phyloP scores from a whole-genome alignment of 2,329 filamentous ascomycete species.

The Arthrobotrys iridis region DNA sequence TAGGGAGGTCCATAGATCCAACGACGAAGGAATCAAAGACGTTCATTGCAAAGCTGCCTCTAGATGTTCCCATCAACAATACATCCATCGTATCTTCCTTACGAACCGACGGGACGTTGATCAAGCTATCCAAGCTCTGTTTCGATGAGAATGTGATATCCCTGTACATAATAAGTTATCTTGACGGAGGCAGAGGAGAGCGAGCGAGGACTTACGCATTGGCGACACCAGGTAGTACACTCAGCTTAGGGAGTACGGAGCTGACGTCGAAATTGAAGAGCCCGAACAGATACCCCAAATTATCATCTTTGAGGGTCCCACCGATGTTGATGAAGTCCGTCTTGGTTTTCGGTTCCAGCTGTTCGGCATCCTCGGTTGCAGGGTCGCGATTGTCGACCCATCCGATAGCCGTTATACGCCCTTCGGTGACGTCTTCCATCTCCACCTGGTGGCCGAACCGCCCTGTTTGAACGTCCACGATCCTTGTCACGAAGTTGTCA shows the following conservation, averaged over 20 bases:
- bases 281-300: conserved; percentile 49
- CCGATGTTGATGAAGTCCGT: conserved; percentile 52
- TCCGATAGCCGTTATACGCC: conserved; percentile 56
- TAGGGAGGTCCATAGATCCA: conserved; percentile 58
- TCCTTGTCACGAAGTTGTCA: conserved; percentile 57
- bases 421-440: conserved; percentile 56
- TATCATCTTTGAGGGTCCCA: conserved; percentile 42
- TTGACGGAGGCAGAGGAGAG: neutral
- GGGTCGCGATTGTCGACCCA: conserved; percentile 58
- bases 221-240: conserved; percentile 55
- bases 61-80: conserved; percentile 57
- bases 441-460: conserved; percentile 57
- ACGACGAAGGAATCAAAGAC: conserved; percentile 59
- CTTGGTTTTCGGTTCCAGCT: conserved; percentile 48
- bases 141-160: conserved; percentile 59
- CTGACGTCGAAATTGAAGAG: conserved; percentile 55
- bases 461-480: conserved; percentile 58
- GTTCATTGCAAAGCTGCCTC: conserved; percentile 57
- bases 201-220: conserved; percentile 42
- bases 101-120: conserved; percentile 57
- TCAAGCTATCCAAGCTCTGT: conserved; percentile 58
- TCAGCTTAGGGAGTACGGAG: conserved; percentile 58
- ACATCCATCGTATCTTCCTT: conserved; percentile 58
- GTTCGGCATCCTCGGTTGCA: conserved; percentile 36
- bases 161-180: conserved; percentile 17